Conservation (phyloP, 352 stramenopile genomes). For the Phytopythium chamaehyphon region DNA sequence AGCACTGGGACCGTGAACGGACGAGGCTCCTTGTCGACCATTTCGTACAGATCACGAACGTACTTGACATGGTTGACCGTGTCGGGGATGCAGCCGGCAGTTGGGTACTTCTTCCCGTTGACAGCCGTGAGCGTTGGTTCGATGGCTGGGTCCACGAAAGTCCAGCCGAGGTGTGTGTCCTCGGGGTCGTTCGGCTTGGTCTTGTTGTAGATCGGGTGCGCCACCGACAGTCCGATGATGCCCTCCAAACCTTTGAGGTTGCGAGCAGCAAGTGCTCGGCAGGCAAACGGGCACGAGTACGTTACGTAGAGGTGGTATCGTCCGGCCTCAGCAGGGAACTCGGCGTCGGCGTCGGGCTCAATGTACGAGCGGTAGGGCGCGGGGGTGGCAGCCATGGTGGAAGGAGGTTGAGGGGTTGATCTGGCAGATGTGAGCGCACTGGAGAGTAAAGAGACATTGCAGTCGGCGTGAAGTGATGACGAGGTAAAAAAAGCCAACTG, state of each 20-base stretch:
- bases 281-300: constrained; percentile 85
- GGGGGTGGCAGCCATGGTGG: not conserved
- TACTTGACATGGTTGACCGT: constrained; percentile 23
- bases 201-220: constrained; percentile 45
- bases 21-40: constrained; percentile 10
- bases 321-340: constrained; percentile 36
- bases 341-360: constrained; percentile 24
- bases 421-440: too few species aligned
- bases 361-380: constrained; percentile 19
- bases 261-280: constrained; percentile 57
- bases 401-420: not conserved
- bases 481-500: too few species aligned
- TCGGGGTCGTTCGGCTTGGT: constrained; percentile 32
- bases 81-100: constrained; percentile 15
- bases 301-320: constrained; percentile 93
- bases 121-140: not conserved
- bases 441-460: too few species aligned
- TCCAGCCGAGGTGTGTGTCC: constrained; percentile 34
- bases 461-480: too few species aligned
- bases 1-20: constrained; percentile 60
- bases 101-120: constrained; percentile 15
- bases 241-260: constrained; percentile 91
- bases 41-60: constrained; percentile 39
- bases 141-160: constrained; percentile 18
- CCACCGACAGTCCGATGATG: constrained; percentile 83